phyloP scores from a whole-genome alignment of 345 rosid genomes.

The Trapa incisa region DNA sequence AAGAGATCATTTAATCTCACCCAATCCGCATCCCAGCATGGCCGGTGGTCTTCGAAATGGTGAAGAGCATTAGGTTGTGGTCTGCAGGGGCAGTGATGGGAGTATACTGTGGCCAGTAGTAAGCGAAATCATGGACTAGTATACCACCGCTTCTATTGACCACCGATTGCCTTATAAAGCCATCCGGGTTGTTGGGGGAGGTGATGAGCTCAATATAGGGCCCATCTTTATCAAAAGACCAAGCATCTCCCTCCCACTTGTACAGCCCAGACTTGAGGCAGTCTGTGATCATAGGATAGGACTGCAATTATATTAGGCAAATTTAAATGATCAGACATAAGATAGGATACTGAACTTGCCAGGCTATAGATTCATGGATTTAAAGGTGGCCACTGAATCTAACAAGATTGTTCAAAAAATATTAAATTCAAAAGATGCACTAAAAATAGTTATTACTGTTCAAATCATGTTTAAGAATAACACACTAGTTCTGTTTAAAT shows the following conservation, averaged over 20 bases:
- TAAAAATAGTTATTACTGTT: neutral
- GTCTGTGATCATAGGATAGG: slow-evolving; percentile 64
- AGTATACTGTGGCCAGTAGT: slow-evolving; percentile 92
- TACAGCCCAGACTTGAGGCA: slow-evolving; percentile 62
- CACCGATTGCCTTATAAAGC: slow-evolving; percentile 48
- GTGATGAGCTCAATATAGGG: slow-evolving; percentile 89
- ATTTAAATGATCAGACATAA: neutral
- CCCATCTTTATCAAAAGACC: slow-evolving; percentile 29
- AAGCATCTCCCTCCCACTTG: slow-evolving; percentile 91
- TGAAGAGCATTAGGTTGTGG: slow-evolving; percentile 72
- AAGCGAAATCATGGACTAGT: slow-evolving; percentile 81
- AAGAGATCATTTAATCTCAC: slow-evolving; percentile 21
- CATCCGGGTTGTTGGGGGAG: slow-evolving; percentile 92
- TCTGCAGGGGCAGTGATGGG: slow-evolving; percentile 60
- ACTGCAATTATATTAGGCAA: slow-evolving; percentile 28
- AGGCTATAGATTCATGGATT: neutral
- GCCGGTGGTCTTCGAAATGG: slow-evolving; percentile 73
- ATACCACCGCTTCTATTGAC: slow-evolving; percentile 55
- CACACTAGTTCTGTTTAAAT: neutral
- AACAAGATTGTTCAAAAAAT: neutral
- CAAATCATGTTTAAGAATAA: neutral
- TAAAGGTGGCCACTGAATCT: too few relatives aligned
- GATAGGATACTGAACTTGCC: neutral
- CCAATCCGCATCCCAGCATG: slow-evolving; percentile 96
- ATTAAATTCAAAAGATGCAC: neutral